Percentiles rank a stretch among this genome's conserved stretches.
Conservation (phyloP, 2,329 filamentous ascomycete genomes). For the Teratosphaeria epicoccoides region DNA sequence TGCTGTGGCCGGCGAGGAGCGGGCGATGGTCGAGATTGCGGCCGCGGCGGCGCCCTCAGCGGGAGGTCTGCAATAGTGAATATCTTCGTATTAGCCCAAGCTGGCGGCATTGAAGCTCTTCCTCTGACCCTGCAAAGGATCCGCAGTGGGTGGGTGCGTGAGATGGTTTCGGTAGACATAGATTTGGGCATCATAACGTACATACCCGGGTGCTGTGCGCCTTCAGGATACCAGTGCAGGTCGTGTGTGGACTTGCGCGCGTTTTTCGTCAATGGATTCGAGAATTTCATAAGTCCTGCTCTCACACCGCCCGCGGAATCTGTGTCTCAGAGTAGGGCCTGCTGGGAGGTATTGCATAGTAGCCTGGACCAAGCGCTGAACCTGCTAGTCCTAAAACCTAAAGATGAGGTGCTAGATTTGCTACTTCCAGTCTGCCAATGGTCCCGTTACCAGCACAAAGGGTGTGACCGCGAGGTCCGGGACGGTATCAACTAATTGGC, state of each 20-base stretch:
- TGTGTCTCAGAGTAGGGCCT: neutral
- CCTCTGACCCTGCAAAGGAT: neutral
- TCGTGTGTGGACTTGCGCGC: slow-evolving; percentile 5
- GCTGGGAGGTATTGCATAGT: neutral
- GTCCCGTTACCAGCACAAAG: too few species aligned
- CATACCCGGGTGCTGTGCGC: slow-evolving; percentile 5
- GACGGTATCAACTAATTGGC: too few species aligned
- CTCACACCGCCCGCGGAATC: neutral
- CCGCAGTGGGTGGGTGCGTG: neutral
- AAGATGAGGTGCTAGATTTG: neutral
- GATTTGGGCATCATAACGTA: neutral
- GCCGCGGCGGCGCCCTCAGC: slow-evolving; percentile 4
- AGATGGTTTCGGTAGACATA: neutral
- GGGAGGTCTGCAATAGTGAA: slow-evolving; percentile 5
- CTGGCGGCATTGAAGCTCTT: neutral
- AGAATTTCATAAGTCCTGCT: slow-evolving; percentile 1
- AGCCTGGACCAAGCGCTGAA: neutral
- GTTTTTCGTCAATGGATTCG: slow-evolving; percentile 1
- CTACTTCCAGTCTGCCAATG: too few species aligned
- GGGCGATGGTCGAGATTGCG: neutral
- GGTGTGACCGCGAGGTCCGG: too few species aligned
- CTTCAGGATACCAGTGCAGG: slow-evolving; percentile 6
- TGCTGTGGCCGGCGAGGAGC: slow-evolving; percentile 7
- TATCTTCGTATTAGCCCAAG: neutral
- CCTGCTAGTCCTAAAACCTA: neutral